Evolutionary conservation across 768 basidiomycete species (phyloP).

Genomic region (Amanita inopinata): DNA sequence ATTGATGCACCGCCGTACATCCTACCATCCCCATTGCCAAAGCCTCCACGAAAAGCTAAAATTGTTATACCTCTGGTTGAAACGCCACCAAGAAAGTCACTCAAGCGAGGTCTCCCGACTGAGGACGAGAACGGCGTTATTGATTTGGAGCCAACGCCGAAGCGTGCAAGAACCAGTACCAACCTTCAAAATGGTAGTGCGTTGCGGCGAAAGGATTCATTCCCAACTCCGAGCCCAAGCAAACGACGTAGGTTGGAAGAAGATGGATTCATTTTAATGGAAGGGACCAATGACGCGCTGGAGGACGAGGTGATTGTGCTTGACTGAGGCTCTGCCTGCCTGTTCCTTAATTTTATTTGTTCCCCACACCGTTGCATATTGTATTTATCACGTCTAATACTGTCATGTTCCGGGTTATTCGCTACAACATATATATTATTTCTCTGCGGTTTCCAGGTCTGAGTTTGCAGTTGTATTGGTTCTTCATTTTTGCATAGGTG

Average conservation of each 20-base stretch:
- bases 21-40: conserved; percentile 56
- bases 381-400: no score
- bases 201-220: conserved; percentile 8
- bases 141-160: conserved; percentile 48
- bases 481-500: no score
- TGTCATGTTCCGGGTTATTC: no score
- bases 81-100: conserved; percentile 30
- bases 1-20: conserved; percentile 43
- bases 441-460: no score
- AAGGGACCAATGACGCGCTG: conserved; percentile 41
- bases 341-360: no score
- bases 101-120: conserved; percentile 48
- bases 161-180: conserved; percentile 35
- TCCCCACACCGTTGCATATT: no score
- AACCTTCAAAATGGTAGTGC: conserved; percentile 3
- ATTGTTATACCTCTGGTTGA: conserved; percentile 28
- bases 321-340: no score
- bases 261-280: conserved; percentile 65
- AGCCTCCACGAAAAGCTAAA: conserved; percentile 36
- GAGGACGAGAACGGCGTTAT: conserved; percentile 47
- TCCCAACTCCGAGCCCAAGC: conserved; percentile 14
- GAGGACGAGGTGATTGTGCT: conserved; percentile 51
- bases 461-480: no score
- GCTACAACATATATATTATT: no score
- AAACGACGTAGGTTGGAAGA: conserved; percentile 61